A percentile compares a stretch with the other conserved stretches of the same genome.
Evolutionary conservation across 352 stramenopile species (phyloP).

Genomic region (Elongisporangium senticosum): DNA sequence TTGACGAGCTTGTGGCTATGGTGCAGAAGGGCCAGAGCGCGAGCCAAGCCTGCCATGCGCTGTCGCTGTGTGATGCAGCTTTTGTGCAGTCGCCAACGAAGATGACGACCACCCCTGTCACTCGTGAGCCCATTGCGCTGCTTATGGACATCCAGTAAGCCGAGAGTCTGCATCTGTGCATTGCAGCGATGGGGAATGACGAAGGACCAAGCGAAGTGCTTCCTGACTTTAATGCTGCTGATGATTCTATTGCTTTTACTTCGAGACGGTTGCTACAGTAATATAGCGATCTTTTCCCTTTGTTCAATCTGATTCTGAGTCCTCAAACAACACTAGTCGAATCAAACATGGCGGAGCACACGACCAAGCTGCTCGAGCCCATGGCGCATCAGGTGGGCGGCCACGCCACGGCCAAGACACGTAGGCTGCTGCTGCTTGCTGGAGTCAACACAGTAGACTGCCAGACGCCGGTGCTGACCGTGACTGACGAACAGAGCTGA

Average conservation of each 20-base stretch:
- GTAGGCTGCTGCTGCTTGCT: slow-evolving; percentile 16
- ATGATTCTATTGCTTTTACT: not conserved
- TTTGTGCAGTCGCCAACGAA: slow-evolving; percentile 22
- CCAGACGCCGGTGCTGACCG: not conserved
- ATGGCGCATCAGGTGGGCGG: slow-evolving; percentile 80
- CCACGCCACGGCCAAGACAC: slow-evolving; percentile 63
- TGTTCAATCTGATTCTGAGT: slow-evolving; percentile 4
- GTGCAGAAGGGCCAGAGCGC: slow-evolving; percentile 56
- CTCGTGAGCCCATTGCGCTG: slow-evolving; percentile 10
- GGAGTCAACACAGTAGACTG: not conserved
- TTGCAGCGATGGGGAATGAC: not conserved
- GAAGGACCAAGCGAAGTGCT: not conserved
- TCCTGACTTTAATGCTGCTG: not conserved
- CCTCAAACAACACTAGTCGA: not conserved
- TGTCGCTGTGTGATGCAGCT: slow-evolving; percentile 47
- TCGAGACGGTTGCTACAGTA: not conserved
- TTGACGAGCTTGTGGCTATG: slow-evolving; percentile 61
- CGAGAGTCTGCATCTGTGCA: no score
- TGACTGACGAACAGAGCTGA: slow-evolving; percentile 35
- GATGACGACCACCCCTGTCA: slow-evolving; percentile 3
- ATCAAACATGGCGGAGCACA: slow-evolving; percentile 6
- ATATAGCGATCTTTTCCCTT: not conserved
- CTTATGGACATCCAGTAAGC: slow-evolving; percentile 46
- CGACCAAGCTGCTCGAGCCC: slow-evolving; percentile 22
- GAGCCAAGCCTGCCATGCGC: slow-evolving; percentile 44